Percentiles rank a stretch among this genome's conserved stretches.
Conservation (phyloP, 2,329 filamentous ascomycete species). For the Monilinia fructicola region DNA sequence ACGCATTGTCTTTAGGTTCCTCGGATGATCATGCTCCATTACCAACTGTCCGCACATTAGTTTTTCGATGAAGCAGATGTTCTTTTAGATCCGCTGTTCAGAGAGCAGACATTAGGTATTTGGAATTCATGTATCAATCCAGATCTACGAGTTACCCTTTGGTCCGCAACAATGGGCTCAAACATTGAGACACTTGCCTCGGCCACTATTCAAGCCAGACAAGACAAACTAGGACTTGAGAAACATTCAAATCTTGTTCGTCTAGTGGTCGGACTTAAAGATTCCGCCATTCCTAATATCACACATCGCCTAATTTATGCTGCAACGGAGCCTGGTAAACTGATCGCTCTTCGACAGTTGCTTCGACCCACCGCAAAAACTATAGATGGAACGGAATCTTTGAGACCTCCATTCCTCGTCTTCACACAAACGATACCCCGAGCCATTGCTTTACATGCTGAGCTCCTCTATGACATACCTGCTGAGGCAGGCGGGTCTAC, state of each 20-base stretch:
- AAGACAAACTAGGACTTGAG: constrained; percentile 42
- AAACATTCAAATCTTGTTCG: constrained; percentile 63
- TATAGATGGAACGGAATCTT: constrained; percentile 45
- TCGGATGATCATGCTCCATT: constrained; percentile 49
- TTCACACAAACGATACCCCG: constrained; percentile 96
- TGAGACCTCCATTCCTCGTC: constrained; percentile 87
- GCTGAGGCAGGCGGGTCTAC: constrained; percentile 79
- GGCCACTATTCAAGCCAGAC: constrained; percentile 62
- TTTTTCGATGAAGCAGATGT: constrained; percentile 94
- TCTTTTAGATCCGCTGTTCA: constrained; percentile 85
- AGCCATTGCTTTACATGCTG: constrained; percentile 81
- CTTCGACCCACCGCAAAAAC: constrained; percentile 70
- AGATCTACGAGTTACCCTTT: constrained; percentile 74
- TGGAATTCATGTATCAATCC: constrained; percentile 76
- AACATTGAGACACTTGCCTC: constrained; percentile 79
- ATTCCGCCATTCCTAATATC: constrained; percentile 91
- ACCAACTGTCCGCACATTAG: constrained; percentile 68
- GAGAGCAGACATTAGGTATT: constrained; percentile 80
- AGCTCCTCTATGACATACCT: constrained; percentile 93
- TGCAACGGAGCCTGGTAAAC: constrained; percentile 89
- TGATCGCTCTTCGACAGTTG: constrained; percentile 86
- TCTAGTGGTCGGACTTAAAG: constrained; percentile 92
- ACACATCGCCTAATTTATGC: constrained; percentile 86
- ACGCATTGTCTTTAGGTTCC: constrained; percentile 60
- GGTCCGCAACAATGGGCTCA: constrained; percentile 97